Percentiles rank a stretch among this genome's conserved stretches.
phyloP scores from a whole-genome alignment of 1,139 yeast species.

The Lodderomyces oxycetoniae region DNA sequence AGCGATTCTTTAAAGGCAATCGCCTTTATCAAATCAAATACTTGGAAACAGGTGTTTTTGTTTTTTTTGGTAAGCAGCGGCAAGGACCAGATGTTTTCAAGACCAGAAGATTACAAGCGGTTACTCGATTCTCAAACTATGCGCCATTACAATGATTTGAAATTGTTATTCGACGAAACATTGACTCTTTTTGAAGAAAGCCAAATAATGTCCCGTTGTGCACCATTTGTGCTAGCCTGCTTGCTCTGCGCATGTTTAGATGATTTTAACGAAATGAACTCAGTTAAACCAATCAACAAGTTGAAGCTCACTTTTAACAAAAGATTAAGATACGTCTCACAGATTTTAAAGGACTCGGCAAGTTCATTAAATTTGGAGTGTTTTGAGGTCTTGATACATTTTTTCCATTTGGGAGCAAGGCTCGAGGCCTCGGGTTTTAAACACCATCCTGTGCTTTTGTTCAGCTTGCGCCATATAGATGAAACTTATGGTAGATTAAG shows the following conservation, averaged over 20 bases:
- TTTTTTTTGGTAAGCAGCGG: conserved; percentile 45
- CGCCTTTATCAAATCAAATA: conserved; percentile 40
- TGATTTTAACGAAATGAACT: conserved; percentile 33
- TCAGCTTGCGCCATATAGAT: conserved; percentile 38
- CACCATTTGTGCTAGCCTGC: conserved; percentile 34
- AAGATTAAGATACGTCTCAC: conserved; percentile 31
- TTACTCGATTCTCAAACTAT: conserved; percentile 25
- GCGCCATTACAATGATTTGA: conserved; percentile 23
- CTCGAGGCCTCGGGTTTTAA: conserved; percentile 19
- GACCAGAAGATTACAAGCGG: conserved; percentile 46
- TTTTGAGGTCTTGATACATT: conserved; percentile 37
- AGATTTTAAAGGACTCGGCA: conserved; percentile 31
- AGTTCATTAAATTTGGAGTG: conserved; percentile 38
- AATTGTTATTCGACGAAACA: conserved; percentile 32
- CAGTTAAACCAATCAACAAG: conserved; percentile 25
- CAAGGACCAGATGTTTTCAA: conserved; percentile 52
- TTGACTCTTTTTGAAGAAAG: conserved; percentile 30
- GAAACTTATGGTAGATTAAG: conserved; percentile 28
- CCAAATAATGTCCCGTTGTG: conserved; percentile 21
- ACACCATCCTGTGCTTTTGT: conserved; percentile 41
- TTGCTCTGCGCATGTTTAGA: conserved; percentile 30
- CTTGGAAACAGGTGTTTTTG: conserved; percentile 53
- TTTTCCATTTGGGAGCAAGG: conserved; percentile 42
- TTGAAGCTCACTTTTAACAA: conserved; percentile 33
- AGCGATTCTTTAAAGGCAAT: conserved; percentile 36